phyloP scores from a whole-genome alignment of 1,284 basidiomycete genomes.

The Neotropicomus parvogracilis region DNA sequence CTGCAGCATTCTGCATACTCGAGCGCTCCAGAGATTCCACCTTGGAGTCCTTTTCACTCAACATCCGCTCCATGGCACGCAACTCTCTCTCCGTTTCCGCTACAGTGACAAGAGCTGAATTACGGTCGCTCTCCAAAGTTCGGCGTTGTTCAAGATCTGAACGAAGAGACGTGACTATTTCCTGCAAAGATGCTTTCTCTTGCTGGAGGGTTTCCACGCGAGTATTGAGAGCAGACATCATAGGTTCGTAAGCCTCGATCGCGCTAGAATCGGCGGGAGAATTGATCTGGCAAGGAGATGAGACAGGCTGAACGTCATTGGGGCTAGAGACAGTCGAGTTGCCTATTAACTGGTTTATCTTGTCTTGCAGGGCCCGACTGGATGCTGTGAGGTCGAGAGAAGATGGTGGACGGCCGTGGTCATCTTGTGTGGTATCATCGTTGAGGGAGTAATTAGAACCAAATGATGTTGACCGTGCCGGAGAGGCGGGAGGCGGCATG shows the following conservation, averaged over 20 bases:
- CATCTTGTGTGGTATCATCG: slow-evolving; percentile 26
- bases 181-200: slow-evolving; percentile 44
- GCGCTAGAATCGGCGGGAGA: slow-evolving; percentile 32
- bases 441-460: slow-evolving; percentile 33
- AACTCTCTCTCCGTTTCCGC: slow-evolving; percentile 49
- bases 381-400: slow-evolving; percentile 40
- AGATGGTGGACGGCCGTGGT: slow-evolving; percentile 22
- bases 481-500: slow-evolving; percentile 75
- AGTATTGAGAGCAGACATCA: slow-evolving; percentile 40
- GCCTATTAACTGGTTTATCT: slow-evolving; percentile 44
- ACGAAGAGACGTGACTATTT: slow-evolving; percentile 35
- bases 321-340: slow-evolving; percentile 24
- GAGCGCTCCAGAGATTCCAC: slow-evolving; percentile 50
- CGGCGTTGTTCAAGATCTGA: slow-evolving; percentile 31
- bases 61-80: slow-evolving; percentile 42
- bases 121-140: slow-evolving; percentile 44
- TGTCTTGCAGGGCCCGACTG: slow-evolving; percentile 47
- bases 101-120: slow-evolving; percentile 41
- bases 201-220: slow-evolving; percentile 54
- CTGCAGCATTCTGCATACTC: slow-evolving; percentile 40
- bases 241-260: slow-evolving; percentile 35
- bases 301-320: slow-evolving; percentile 4
- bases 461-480: slow-evolving; percentile 35
- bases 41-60: slow-evolving; percentile 51
- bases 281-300: slow-evolving; percentile 13